These are phyloP conservation scores for Hericium coralloides DNA, from an alignment of 768 basidiomycete genomes.

Conservation along the genomic window DNA sequence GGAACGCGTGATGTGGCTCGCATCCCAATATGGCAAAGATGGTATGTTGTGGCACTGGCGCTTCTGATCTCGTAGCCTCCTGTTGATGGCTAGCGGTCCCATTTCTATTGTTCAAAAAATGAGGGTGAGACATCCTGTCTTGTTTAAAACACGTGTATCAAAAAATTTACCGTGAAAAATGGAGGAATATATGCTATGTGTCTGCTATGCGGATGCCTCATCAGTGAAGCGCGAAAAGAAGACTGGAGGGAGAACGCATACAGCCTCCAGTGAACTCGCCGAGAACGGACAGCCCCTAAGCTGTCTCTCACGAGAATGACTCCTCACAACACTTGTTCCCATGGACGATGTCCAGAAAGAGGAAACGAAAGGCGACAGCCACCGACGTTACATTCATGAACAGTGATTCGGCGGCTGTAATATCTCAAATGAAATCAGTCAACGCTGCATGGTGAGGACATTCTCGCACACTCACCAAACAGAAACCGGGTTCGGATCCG, in stretches of 20 bases:
- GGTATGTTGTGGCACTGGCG: neutral
- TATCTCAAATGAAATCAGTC: too few species aligned
- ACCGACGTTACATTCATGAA: too few species aligned
- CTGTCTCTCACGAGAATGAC: neutral
- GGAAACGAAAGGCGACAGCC: too few species aligned
- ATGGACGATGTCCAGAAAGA: neutral
- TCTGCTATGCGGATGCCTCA: too few species aligned
- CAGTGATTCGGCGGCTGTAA: too few species aligned
- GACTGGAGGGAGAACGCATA: neutral
- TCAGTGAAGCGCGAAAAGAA: neutral
- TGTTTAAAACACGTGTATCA: neutral
- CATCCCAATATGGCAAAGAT: neutral
- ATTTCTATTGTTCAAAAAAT: neutral
- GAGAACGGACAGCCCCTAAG: neutral
- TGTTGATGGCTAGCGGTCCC: neutral
- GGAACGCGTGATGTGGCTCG: neutral
- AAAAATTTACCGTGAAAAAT: too few species aligned
- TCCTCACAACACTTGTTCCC: neutral
- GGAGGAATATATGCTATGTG: too few species aligned
- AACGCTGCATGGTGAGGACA: too few species aligned
- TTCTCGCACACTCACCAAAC: too few species aligned
- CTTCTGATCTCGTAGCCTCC: neutral
- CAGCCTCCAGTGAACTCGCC: neutral
- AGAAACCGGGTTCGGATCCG: too few species aligned
- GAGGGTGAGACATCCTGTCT: neutral